phyloP scores from a whole-genome alignment of 2,329 filamentous ascomycete genomes.

The Trichoderma aggressivum region DNA sequence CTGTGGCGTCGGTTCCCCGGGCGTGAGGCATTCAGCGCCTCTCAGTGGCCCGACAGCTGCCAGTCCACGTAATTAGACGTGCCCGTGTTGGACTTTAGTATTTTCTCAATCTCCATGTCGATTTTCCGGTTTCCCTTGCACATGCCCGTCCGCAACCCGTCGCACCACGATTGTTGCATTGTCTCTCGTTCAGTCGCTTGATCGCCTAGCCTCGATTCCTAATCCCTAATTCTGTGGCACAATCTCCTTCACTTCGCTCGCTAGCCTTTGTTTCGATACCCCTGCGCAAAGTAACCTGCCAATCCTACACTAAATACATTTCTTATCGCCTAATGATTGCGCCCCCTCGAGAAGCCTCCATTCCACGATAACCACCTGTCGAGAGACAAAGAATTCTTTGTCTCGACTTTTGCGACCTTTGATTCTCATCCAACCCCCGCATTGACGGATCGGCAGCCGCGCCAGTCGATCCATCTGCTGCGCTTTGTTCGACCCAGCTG shows the following conservation, averaged over 20 bases:
- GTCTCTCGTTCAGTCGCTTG: conserved; percentile 16
- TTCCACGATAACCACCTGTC: background rate
- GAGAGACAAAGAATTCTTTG: background rate
- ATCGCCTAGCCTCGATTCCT: background rate
- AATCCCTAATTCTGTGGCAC: background rate
- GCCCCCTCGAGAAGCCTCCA: conserved; percentile 8
- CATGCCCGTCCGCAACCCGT: background rate
- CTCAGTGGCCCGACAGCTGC: conserved; percentile 3
- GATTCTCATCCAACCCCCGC: background rate
- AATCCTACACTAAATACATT: conserved; percentile 7
- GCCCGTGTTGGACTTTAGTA: background rate
- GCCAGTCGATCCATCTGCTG: background rate
- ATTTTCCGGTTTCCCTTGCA: background rate
- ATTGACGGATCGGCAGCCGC: background rate
- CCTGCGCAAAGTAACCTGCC: background rate
- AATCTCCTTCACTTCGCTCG: conserved; percentile 9
- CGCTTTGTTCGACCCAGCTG: background rate
- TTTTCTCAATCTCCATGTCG: background rate
- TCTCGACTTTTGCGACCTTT: background rate
- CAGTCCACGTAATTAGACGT: background rate
- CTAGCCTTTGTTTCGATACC: background rate
- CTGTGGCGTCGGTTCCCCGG: background rate
- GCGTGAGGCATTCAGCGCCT: conserved; percentile 10
- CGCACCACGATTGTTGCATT: conserved; percentile 1
- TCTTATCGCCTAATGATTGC: conserved; percentile 5